Evolutionary conservation across 257 asterid species (phyloP), one percentile per base, ranked within the genome.

Genomic region (Plectranthus barbatus): DNA sequence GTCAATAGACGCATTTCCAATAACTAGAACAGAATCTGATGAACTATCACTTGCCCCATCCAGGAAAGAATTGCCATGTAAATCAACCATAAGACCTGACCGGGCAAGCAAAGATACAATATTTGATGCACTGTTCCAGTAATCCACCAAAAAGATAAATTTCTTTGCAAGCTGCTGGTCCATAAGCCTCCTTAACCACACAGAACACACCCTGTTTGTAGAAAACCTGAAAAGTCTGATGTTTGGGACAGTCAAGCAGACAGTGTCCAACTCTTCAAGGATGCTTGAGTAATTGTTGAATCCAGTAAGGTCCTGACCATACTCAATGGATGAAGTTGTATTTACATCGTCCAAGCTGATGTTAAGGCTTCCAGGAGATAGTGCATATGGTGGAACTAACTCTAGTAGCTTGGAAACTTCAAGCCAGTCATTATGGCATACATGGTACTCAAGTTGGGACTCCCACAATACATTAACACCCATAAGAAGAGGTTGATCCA

Each of bases 381-480:
- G 75, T 56, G 88, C 96, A 66, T 82, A 85, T 20, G 87, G 76
- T 14, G 99, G 99, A 63, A 87, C 74, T 48, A 81, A 74, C 76
- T 93, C 97, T 50, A 93, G 75, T 67, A 93, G 83, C 85, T 81
- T 81, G 48, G 97, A 87, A 78, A 87, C 90, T 78, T 87, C 95
- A 54, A 73, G 65, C 95, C 92, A 90, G 72, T 87, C 93, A 78
- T 86, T 85, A 83, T 89, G 99, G 81, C 86, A 84, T 74, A 79
- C 81, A 77, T 85, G 78, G 74, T 86, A 89, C 78, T 93, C 97
- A 64, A 93, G 87, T 74, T 90, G 96, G 60, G 99, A 93, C 80
- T 93, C 99, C 99, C 99, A 93, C 81, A 77, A 82, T 44, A 90
- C 77, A 72, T 93, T 76, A 52, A 90, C 96, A 62, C 99, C 99